A percentile compares a stretch with the other conserved stretches of the same genome.
Evolutionary conservation across 768 basidiomycete genomes (phyloP).

Genomic region (Podaxis mareebaensis): DNA sequence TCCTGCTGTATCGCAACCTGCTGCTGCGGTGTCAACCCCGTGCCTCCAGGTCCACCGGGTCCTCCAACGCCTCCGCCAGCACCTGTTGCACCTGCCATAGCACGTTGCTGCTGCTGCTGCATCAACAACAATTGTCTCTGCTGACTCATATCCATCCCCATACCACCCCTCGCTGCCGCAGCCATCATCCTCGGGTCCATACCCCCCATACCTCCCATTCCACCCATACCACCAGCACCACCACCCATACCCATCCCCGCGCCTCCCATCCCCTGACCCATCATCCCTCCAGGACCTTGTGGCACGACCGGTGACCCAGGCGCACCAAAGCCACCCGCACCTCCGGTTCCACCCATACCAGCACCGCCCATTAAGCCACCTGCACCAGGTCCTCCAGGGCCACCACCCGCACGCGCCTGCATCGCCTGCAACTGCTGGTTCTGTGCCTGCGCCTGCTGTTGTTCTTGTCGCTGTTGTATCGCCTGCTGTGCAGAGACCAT

Average conservation of each 20-base stretch:
- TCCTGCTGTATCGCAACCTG: slow-evolving; percentile 35
- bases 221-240: slow-evolving; percentile 19
- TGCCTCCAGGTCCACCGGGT: slow-evolving; percentile 17
- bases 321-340: slow-evolving; percentile 21
- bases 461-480: slow-evolving; percentile 24
- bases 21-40: slow-evolving; percentile 24
- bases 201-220: slow-evolving; percentile 1
- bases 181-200: slow-evolving; percentile 25
- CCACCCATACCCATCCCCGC: slow-evolving; percentile 23
- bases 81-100: slow-evolving; percentile 19
- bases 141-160: slow-evolving; percentile 31
- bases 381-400: slow-evolving; percentile 20
- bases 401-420: slow-evolving; percentile 26
- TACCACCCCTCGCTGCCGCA: slow-evolving; percentile 21
- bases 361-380: slow-evolving; percentile 9
- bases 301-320: slow-evolving; percentile 15
- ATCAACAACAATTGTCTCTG: slow-evolving; percentile 26
- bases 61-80: slow-evolving; percentile 16
- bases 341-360: slow-evolving; percentile 31
- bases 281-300: slow-evolving; percentile 12
- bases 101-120: slow-evolving; percentile 23
- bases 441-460: slow-evolving; percentile 30
- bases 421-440: slow-evolving; percentile 24
- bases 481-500: slow-evolving; percentile 45
- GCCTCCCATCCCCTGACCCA: slow-evolving; percentile 10